Conservation (phyloP, 129 eudicot genomes). For the Scalesia atractyloides region DNA sequence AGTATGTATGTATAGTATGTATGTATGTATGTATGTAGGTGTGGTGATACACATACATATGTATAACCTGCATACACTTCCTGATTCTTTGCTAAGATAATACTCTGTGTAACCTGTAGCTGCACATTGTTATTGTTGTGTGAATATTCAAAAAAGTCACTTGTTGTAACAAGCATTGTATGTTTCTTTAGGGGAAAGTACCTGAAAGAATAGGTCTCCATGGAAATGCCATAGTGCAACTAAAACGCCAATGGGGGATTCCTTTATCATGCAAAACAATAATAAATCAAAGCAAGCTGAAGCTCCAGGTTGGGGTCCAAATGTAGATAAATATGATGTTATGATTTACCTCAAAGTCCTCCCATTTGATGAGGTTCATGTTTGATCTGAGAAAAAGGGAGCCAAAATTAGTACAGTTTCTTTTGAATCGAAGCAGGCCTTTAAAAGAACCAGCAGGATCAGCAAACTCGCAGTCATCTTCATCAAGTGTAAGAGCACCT, state of each 20-base stretch:
- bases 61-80: constrained; percentile 96
- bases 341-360: constrained; percentile 83
- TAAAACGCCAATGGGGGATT: constrained; percentile 97
- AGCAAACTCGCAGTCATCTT: constrained; percentile 94
- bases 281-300: no score
- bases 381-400: constrained; percentile 67
- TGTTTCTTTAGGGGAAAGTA: no score
- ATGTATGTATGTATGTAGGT: no score
- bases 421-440: constrained; percentile 77
- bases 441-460: constrained; percentile 95
- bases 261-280: constrained; percentile 77
- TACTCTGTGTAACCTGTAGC: constrained; percentile 98
- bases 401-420: constrained; percentile 94
- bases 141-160: no score
- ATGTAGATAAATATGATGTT: no score
- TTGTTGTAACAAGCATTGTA: no score
- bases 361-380: constrained; percentile 97
- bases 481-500: constrained; percentile 57
- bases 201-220: constrained; percentile 99
- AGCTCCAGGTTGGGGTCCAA: no score
- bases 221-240: constrained; percentile 88
- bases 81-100: constrained; percentile 74
- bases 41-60: no score
- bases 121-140: constrained; percentile 17
- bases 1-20: no score